A percentile compares a stretch with the other conserved stretches of the same genome.
phyloP scores from a whole-genome alignment of 2,329 filamentous ascomycete species.

The Neobulgaria alba region DNA sequence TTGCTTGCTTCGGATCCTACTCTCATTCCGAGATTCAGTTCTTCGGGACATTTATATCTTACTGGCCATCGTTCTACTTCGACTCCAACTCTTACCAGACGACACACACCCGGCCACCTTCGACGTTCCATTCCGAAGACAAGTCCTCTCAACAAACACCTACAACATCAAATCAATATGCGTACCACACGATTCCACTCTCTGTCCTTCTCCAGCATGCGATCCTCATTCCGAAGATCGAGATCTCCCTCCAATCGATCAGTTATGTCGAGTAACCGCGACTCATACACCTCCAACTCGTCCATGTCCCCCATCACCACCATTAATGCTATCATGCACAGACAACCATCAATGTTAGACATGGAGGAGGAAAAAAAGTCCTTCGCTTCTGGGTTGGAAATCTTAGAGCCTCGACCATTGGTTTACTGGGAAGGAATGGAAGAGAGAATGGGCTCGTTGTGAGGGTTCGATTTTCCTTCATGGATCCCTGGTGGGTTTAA shows the following conservation, averaged over 20 bases:
- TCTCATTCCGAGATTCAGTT: no score
- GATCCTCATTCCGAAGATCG: conserved; percentile 44
- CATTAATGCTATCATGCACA: conserved; percentile 51
- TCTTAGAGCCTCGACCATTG: conserved; percentile 53
- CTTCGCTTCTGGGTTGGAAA: conserved; percentile 43
- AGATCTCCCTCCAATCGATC: conserved; percentile 28
- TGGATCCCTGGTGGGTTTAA: conserved; percentile 6
- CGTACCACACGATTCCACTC: conserved; percentile 25
- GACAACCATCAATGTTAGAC: conserved; percentile 48
- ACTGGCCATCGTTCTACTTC: no score
- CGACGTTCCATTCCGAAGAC: no score
- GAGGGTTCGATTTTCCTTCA: conserved; percentile 4
- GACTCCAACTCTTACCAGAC: no score
- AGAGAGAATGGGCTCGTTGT: conserved; percentile 41
- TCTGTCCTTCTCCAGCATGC: conserved; percentile 44
- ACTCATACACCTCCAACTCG: conserved; percentile 37
- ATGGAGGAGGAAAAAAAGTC: conserved; percentile 48
- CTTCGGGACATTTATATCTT: no score
- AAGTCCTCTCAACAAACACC: no score
- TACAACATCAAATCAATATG: conserved; percentile 18
- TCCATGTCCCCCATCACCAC: conserved; percentile 34
- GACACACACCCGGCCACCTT: no score
- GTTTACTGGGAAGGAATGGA: conserved; percentile 57
- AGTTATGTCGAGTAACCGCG: conserved; percentile 21
- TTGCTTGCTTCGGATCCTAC: conserved; percentile 5